Evolutionary conservation across 148 eudicot genomes (phyloP).

Genomic region (Camellia lanceoleosa): DNA sequence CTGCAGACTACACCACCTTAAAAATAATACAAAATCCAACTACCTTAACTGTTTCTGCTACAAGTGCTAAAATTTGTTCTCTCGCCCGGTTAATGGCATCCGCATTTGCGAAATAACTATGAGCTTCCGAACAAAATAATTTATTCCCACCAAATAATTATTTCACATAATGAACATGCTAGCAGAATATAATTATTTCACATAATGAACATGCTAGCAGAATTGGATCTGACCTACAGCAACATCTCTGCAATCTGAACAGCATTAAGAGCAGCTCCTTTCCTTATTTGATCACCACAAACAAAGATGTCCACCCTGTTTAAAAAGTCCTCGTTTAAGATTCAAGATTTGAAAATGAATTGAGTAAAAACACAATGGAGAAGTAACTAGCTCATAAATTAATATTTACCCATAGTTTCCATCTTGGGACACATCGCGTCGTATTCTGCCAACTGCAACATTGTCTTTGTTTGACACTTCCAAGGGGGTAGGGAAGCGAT

Average conservation of each 20-base stretch:
- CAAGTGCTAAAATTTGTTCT: neutral
- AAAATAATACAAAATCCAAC: neutral
- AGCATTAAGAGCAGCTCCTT: constrained; percentile 94
- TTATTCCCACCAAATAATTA: neutral
- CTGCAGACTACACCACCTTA: neutral
- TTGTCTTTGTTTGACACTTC: constrained; percentile 88
- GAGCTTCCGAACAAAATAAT: too few relatives aligned
- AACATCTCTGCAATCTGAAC: constrained; percentile 96
- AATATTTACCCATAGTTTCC: constrained; percentile 67
- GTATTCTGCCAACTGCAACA: constrained; percentile 95
- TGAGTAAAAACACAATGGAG: neutral
- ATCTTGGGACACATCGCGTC: constrained; percentile 87
- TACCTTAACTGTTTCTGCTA: neutral
- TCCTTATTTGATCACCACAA: constrained; percentile 98
- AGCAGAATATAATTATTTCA: neutral
- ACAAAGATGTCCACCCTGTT: constrained; percentile 91
- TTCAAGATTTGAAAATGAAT: constrained; percentile 1
- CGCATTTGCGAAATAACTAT: too few relatives aligned
- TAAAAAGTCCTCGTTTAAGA: constrained; percentile 4
- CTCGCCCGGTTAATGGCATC: neutral
- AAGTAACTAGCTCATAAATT: neutral
- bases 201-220: neutral
- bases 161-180: neutral
- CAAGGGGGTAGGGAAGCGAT: constrained; percentile 88
- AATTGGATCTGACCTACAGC: constrained; percentile 34